Percentiles rank a stretch among this genome's conserved stretches.
Evolutionary conservation across 2,329 filamentous ascomycete species (phyloP).

Genomic region (Grosmannia serpens): DNA sequence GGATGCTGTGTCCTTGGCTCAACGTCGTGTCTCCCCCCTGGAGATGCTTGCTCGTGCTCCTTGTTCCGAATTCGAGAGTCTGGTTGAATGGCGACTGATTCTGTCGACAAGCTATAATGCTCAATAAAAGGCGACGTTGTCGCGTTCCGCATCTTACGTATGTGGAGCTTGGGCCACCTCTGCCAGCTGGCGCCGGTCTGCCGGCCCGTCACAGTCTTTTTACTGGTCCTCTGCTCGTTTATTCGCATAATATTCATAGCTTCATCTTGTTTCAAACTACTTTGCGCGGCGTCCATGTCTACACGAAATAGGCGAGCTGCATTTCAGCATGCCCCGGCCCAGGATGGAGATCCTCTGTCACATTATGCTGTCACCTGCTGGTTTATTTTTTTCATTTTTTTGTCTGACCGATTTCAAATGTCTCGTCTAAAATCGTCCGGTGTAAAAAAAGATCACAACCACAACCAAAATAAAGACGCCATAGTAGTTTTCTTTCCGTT

Average conservation of each 20-base stretch:
- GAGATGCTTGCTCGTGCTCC: background rate
- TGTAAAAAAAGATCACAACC: conserved; percentile 6
- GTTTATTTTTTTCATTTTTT: conserved; percentile 2
- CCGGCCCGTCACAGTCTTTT: background rate
- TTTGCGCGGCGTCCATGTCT: background rate
- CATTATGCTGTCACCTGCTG: background rate
- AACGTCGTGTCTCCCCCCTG: background rate
- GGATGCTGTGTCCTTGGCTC: background rate
- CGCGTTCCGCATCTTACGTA: conserved; percentile 4
- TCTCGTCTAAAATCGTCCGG: conserved; percentile 6
- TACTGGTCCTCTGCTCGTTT: background rate
- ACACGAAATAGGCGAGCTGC: background rate
- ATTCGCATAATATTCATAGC: background rate
- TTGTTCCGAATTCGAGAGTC: background rate
- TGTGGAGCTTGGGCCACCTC: conserved; percentile 1
- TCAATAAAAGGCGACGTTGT: conserved; percentile 3
- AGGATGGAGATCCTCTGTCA: background rate
- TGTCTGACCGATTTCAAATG: conserved; percentile 4
- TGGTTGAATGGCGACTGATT: background rate
- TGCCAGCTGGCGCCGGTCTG: conserved; percentile 2
- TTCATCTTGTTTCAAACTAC: background rate
- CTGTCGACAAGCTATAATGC: background rate
- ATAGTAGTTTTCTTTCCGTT: background rate
- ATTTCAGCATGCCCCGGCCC: background rate
- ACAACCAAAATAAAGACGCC: conserved; percentile 8